A percentile compares a stretch with the other conserved stretches of the same genome.
These are phyloP conservation scores for Debaryomyces sp. DNA, from an alignment of 1,139 yeast genomes.

Conservation along the genomic window DNA sequence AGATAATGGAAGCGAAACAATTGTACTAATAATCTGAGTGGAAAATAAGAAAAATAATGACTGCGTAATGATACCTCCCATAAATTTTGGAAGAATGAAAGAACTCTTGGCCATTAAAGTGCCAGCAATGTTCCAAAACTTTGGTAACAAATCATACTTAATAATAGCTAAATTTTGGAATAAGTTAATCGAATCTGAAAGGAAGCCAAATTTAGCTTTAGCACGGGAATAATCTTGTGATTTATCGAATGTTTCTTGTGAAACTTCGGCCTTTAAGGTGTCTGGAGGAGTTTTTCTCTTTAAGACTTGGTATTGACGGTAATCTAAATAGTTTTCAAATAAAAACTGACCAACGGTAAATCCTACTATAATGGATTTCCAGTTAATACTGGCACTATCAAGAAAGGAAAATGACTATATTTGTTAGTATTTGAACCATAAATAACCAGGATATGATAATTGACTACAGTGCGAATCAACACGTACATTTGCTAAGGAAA, in stretches of 20 bases:
- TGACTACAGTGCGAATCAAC: neutral
- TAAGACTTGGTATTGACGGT: conserved; percentile 76
- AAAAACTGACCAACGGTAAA: conserved; percentile 74
- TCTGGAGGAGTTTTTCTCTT: conserved; percentile 58
- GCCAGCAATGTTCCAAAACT: conserved; percentile 64
- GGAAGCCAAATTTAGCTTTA: conserved; percentile 71
- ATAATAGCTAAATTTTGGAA: conserved; percentile 60
- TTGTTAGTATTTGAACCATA: conserved; percentile 1
- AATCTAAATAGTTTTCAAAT: conserved; percentile 73
- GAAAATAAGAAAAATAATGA: conserved; percentile 61
- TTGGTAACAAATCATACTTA: conserved; percentile 67
- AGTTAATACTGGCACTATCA: conserved; percentile 59
- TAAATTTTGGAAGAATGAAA: conserved; percentile 42
- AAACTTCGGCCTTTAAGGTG: conserved; percentile 64
- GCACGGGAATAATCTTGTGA: conserved; percentile 82
- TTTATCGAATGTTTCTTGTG: conserved; percentile 72
- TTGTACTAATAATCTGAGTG: conserved; percentile 48
- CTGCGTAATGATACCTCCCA: conserved; percentile 64
- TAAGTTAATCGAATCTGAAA: conserved; percentile 54
- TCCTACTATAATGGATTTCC: conserved; percentile 77
- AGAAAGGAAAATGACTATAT: conserved; percentile 33
- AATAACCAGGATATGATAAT: neutral
- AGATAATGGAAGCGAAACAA: conserved; percentile 65
- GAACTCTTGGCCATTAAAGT: conserved; percentile 32
- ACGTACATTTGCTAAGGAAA: conserved; percentile 26